Evolutionary conservation across 306 rosid genomes (phyloP).

Genomic region (Benincasa hispida): DNA sequence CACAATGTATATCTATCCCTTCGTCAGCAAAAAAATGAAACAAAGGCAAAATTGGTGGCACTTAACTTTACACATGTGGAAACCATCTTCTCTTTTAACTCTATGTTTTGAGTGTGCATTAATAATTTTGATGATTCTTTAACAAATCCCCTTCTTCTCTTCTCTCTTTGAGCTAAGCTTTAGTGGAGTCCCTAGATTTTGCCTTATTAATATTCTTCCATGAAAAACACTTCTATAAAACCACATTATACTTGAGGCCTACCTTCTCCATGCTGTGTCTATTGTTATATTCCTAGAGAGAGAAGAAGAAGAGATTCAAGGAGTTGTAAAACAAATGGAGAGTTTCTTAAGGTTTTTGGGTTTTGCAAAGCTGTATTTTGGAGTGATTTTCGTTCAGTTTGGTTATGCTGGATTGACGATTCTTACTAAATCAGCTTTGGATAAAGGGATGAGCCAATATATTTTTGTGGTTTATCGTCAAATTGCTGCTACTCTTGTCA

Average conservation of each 20-base stretch:
- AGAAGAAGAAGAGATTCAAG: not conserved
- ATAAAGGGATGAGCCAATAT: slow-evolving; percentile 38
- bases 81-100: not conserved
- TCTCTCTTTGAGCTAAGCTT: not conserved
- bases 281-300: not conserved
- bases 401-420: slow-evolving; percentile 35
- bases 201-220: not conserved
- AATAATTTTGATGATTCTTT: not conserved
- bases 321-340: not conserved
- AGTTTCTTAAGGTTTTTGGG: slow-evolving; percentile 1
- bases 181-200: not conserved
- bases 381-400: slow-evolving; percentile 30
- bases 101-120: not conserved
- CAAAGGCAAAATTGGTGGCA: not conserved
- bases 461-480: slow-evolving; percentile 34
- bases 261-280: too few species aligned
- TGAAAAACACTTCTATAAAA: not conserved
- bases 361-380: slow-evolving; percentile 22
- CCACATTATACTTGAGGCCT: not conserved
- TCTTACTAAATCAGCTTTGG: slow-evolving; percentile 26
- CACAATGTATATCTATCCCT: not conserved
- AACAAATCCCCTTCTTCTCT: not conserved
- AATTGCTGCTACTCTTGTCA: slow-evolving; percentile 20
- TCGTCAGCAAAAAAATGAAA: not conserved
- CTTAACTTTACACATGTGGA: not conserved